phyloP scores from a whole-genome alignment of 1,284 basidiomycete species.

The Puccinia coronata region DNA sequence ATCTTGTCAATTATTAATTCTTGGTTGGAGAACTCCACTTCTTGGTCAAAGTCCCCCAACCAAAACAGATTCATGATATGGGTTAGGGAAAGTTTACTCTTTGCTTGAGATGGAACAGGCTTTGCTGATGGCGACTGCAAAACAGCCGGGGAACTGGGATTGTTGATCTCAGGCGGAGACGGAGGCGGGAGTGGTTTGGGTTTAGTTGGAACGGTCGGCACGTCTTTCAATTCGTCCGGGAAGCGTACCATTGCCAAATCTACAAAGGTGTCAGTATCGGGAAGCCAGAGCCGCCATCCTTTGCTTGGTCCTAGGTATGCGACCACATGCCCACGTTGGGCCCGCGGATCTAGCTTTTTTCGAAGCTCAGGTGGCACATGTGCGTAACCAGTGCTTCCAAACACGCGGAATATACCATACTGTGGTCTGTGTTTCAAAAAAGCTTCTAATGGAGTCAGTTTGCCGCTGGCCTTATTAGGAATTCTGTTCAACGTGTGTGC shows the following conservation, averaged over 20 bases:
- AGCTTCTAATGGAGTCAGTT: background rate
- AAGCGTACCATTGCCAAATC: background rate
- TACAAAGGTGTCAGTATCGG: background rate
- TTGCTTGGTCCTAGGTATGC: background rate
- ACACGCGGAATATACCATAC: background rate
- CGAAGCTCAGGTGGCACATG: background rate
- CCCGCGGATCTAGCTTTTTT: background rate
- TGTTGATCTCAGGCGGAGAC: no score
- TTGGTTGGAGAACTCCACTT: background rate
- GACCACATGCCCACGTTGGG: background rate
- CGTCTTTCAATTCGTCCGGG: background rate
- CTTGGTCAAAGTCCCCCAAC: background rate
- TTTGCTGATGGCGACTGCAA: no score
- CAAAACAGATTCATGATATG: background rate
- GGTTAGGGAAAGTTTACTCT: background rate
- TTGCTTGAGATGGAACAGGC: background rate
- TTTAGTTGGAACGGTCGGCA: background rate
- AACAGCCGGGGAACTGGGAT: background rate
- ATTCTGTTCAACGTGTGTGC: background rate
- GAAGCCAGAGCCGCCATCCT: conserved; percentile 1
- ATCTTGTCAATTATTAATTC: background rate
- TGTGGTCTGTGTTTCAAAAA: conserved; percentile 6
- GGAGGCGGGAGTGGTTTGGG: background rate
- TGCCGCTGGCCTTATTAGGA: background rate
- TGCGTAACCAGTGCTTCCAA: background rate